Base-by-base conservation (phyloP, 768 basidiomycete genomes). In the Lentinula aciculospora region DNA sequence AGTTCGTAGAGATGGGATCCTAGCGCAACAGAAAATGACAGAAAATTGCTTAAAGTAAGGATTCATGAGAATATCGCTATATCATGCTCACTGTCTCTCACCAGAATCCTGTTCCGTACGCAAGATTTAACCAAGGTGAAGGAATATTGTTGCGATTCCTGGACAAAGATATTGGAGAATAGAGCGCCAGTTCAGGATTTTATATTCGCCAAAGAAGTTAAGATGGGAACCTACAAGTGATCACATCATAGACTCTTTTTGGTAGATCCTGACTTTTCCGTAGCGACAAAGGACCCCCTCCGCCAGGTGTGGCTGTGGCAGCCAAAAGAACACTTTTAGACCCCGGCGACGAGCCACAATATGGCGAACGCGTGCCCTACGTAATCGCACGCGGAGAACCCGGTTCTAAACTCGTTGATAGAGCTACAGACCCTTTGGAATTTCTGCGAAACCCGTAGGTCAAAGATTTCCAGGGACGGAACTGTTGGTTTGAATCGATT, bases 301-400 rank as follows among this genome's bases (percentile, higher is more conserved):
- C 92, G 5, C 94, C 97, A n/a, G 97, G 94, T 0, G 95, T 85
- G 5, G 81, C 85, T 1, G 87, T 98, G 13, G 95, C 94, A 7
- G 88, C 89, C 3, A 80, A 87, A 28, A 81, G 83, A 56, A 81
- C 88, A 70, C 63, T 86, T 13, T 67, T 82, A 45, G 95, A 98
- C 69, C 84, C 85, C 0, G 84, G 86, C 25, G 82, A 88, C 51
- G 95, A 97, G 66, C 79, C 89, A 1, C 92, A 95, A 63, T 97
- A 98, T 66, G 92, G 91, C 17, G 94, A 99, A 64, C 85, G 96
- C 28, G 83, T 98, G 0, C 93, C 94, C 1, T 98, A 98, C 67
- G 82, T 98, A 48, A 92, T 99, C 49, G 75, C 78, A 15, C 76
- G 82, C 44, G 86, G 90, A 4, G 77, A 81, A 17, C 81, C 82